phyloP scores from a whole-genome alignment of 108 stramenopile species.

The Cyclotella sp. region DNA sequence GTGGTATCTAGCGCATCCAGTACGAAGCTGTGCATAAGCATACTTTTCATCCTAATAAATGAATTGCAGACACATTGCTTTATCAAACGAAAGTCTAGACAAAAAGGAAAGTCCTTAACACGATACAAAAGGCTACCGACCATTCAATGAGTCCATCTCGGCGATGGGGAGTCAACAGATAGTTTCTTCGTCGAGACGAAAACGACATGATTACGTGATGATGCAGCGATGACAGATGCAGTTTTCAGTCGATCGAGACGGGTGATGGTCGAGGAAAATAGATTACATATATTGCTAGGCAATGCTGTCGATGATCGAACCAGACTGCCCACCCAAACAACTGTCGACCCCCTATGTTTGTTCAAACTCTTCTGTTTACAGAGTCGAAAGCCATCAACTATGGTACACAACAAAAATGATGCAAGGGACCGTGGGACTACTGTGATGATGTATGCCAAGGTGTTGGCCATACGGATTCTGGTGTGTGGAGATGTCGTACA shows the following conservation, averaged over 20 bases:
- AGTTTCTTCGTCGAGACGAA: conserved; percentile 88
- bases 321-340: too few relatives aligned
- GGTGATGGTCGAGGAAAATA: background rate
- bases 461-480: too few relatives aligned
- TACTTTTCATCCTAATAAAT: conserved; percentile 82
- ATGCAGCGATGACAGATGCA: background rate
- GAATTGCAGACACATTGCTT: background rate
- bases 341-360: too few relatives aligned
- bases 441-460: too few relatives aligned
- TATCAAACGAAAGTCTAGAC: background rate
- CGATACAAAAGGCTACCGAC: conserved; percentile 39
- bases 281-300: too few relatives aligned
- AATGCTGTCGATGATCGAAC: too few relatives aligned
- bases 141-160: conserved; percentile 93
- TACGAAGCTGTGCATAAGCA: conserved; percentile 92
- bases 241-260: background rate
- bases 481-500: too few relatives aligned
- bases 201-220: conserved; percentile 68
- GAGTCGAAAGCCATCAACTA: too few relatives aligned
- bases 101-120: background rate
- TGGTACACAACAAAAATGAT: too few relatives aligned
- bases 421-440: too few relatives aligned
- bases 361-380: too few relatives aligned
- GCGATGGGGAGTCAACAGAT: conserved; percentile 87
- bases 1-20: conserved; percentile 85